A percentile compares a stretch with the other conserved stretches of the same genome.
These are phyloP conservation scores for Fraxinus greggii DNA, from an alignment of 305 asterid species.

Conservation along the genomic window DNA sequence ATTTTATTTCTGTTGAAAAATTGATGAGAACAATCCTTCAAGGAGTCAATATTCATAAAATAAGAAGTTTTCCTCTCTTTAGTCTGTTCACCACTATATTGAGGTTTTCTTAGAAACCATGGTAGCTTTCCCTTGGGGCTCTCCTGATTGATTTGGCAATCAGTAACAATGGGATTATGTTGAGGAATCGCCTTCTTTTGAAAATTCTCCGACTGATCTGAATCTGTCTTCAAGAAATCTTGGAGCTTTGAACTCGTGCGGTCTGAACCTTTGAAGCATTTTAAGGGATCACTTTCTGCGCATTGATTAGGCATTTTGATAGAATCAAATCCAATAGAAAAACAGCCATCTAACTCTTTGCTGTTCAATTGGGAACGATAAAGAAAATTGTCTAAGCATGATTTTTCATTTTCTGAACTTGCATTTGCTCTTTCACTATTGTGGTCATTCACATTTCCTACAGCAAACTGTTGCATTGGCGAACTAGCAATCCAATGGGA, in stretches of 20 bases:
- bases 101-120: slow-evolving; percentile 45
- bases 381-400: slow-evolving; percentile 17
- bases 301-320: slow-evolving; percentile 13
- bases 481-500: slow-evolving; percentile 29
- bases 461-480: slow-evolving; percentile 26
- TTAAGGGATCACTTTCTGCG: slow-evolving; percentile 19
- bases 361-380: slow-evolving; percentile 14
- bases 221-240: slow-evolving; percentile 19
- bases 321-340: slow-evolving; percentile 17
- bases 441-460: slow-evolving; percentile 18
- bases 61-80: slow-evolving; percentile 35
- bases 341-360: slow-evolving; percentile 25
- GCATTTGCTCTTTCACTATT: slow-evolving; percentile 23
- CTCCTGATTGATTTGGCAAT: slow-evolving; percentile 25
- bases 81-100: slow-evolving; percentile 25
- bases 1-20: slow-evolving; percentile 46
- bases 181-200: slow-evolving; percentile 22
- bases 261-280: slow-evolving; percentile 23
- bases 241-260: slow-evolving; percentile 20
- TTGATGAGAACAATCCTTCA: slow-evolving; percentile 51
- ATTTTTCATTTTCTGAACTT: slow-evolving; percentile 20
- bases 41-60: slow-evolving; percentile 69
- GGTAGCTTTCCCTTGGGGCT: slow-evolving; percentile 32
- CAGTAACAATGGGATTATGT: slow-evolving; percentile 12
- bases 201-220: slow-evolving; percentile 17